Evolutionary conservation across 2,329 filamentous ascomycete genomes (phyloP), one percentile per base, ranked within the genome.

Genomic region (Tolypocladium pustulatum): DNA sequence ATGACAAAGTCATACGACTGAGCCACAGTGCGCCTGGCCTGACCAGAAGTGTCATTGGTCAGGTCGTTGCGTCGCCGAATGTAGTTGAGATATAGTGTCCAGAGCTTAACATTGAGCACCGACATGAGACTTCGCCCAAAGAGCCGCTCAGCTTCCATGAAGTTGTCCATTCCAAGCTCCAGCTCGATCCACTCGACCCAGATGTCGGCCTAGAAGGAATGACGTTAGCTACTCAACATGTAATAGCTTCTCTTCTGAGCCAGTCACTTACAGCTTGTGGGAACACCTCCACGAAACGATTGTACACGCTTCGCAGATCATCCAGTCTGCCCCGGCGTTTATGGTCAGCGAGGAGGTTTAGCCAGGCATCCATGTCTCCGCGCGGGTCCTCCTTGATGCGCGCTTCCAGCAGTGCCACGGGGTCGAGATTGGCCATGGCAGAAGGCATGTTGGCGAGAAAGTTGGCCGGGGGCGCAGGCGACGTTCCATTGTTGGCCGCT

Each of bases 61-160:
- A 97, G 78, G 64, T 96, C 93, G 72, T 97, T 94, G 63, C 90
- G 84, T 54, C 94, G 88, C 57, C 94, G 90, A 62, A 97, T 90
- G 71, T 97, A 97, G 73, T 97, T 91, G 61, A 99, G 84, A 71
- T 99, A 99, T 37, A 91, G 83, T 8, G 89, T 91, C 91, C 92
- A 99, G 25, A 99, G 82, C 61, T 89, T 84, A 43, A 97, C 88
- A 69, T 93, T 90, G 13, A 90, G 87, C 25, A 94, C 87, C 10
- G 83, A 83, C 65, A 91, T 81, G 43, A 99, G 82, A 37, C 89
- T 91, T 65, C 85, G 84, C 63, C 84, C 85, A 71, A 99, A 96
- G 27, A 99, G 86, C 57, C 85, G 81, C 72, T 97, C 93, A 20
- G 95, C 86, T 54, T 85, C 84, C 59, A 81, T 80, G 61, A 94